A percentile compares a stretch with the other conserved stretches of the same genome.
These are phyloP conservation scores for Phaeoacremonium minimum DNA, from an alignment of 2,329 filamentous ascomycete species.

Conservation along the genomic window DNA sequence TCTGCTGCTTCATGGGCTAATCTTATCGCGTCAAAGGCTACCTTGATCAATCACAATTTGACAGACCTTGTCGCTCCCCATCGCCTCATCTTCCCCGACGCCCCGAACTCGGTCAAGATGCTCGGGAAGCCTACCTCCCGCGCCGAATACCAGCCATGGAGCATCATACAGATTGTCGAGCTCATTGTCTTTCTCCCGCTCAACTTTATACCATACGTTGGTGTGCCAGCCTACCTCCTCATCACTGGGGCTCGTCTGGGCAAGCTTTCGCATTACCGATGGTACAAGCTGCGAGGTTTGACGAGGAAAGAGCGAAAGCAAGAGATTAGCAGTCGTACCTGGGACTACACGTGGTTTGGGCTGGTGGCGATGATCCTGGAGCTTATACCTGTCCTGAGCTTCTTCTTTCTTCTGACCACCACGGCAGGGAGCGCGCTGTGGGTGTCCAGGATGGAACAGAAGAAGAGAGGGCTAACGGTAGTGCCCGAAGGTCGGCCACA, in stretches of 20 bases:
- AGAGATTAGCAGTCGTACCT: conserved; percentile 62
- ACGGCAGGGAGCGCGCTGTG: conserved; percentile 82
- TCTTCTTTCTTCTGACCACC: conserved; percentile 88
- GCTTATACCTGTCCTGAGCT: conserved; percentile 84
- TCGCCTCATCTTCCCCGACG: conserved; percentile 62
- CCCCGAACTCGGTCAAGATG: conserved; percentile 69
- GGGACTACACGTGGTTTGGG: conserved; percentile 93
- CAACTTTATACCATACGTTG: conserved; percentile 81
- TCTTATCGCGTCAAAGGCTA: conserved; percentile 38
- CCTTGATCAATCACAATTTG: conserved; percentile 70
- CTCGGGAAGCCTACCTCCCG: conserved; percentile 76
- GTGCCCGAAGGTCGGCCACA: conserved; percentile 7
- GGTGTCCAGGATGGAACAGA: conserved; percentile 72
- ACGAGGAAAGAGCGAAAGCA: conserved; percentile 68
- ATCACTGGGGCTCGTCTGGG: conserved; percentile 84
- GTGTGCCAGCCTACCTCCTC: conserved; percentile 80
- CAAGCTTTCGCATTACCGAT: conserved; percentile 85
- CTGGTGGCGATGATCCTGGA: conserved; percentile 79
- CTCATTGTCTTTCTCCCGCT: conserved; percentile 75
- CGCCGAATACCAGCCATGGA: conserved; percentile 84
- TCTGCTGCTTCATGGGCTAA: conserved; percentile 3
- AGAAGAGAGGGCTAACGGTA: conserved; percentile 33
- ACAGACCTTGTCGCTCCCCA: conserved; percentile 64
- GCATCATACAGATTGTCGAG: conserved; percentile 83
- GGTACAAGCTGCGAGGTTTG: conserved; percentile 76